A percentile compares a stretch with the other conserved stretches of the same genome.
These are phyloP conservation scores for Odontarrhena argentea DNA, from an alignment of 345 rosid species.

Conservation along the genomic window DNA sequence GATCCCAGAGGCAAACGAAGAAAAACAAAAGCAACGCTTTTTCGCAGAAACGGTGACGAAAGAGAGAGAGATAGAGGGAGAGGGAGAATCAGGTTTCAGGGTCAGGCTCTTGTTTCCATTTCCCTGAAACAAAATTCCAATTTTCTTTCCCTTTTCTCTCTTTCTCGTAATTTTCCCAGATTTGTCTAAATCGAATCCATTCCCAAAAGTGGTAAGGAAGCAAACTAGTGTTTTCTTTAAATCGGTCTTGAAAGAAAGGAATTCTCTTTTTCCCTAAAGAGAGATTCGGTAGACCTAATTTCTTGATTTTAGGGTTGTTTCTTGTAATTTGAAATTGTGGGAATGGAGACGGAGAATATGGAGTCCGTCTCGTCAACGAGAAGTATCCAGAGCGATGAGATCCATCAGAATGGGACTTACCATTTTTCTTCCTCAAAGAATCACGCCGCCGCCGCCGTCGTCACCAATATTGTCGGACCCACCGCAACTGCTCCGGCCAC, in stretches of 20 bases:
- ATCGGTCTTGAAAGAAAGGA: slow-evolving; percentile 36
- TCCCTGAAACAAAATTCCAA: slow-evolving; percentile 23
- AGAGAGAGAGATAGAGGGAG: slow-evolving; percentile 20
- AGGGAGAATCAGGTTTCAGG: background rate
- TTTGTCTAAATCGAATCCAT: slow-evolving; percentile 31
- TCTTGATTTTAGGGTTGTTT: slow-evolving; percentile 32
- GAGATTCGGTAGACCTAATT: slow-evolving; percentile 15
- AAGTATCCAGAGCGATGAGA: slow-evolving; percentile 71
- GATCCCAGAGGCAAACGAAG: slow-evolving; percentile 42
- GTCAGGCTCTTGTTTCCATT: slow-evolving; percentile 41
- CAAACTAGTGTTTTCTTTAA: slow-evolving; percentile 31
- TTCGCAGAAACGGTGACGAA: slow-evolving; percentile 40
- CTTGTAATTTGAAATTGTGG: background rate
- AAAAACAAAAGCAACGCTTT: slow-evolving; percentile 45
- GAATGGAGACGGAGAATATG: slow-evolving; percentile 77
- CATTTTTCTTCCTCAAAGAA: slow-evolving; percentile 68
- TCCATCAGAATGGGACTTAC: slow-evolving; percentile 51
- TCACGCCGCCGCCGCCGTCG: slow-evolving; percentile 40
- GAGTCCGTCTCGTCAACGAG: slow-evolving; percentile 75
- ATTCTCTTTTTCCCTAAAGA: slow-evolving; percentile 12
- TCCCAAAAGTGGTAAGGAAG: slow-evolving; percentile 38
- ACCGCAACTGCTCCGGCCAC: slow-evolving; percentile 74
- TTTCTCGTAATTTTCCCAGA: slow-evolving; percentile 31
- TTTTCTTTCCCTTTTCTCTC: slow-evolving; percentile 21
- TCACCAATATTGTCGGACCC: slow-evolving; percentile 52